A percentile compares a stretch with the other conserved stretches of the same genome.
Conservation (phyloP, 768 basidiomycete genomes). For the Boletus insuetus region DNA sequence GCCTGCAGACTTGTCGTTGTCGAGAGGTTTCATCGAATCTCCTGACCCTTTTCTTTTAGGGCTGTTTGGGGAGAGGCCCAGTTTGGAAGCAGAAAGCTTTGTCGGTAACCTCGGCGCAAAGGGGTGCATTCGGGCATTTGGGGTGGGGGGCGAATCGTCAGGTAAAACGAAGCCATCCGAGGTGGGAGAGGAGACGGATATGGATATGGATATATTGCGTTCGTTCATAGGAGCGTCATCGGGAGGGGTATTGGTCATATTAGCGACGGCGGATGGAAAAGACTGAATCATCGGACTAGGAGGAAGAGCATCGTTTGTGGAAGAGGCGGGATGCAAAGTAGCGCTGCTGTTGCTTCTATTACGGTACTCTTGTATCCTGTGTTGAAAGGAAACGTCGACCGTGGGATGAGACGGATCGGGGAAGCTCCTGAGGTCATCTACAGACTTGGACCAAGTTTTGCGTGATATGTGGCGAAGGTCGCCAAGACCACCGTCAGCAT, state of each 20-base stretch:
- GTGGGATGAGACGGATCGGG: slow-evolving; percentile 34
- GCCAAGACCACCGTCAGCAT: slow-evolving; percentile 43
- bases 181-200: slow-evolving; percentile 46
- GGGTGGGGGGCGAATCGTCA: slow-evolving; percentile 38
- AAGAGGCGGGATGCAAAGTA: slow-evolving; percentile 42
- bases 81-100: slow-evolving; percentile 57
- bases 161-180: slow-evolving; percentile 34
- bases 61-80: slow-evolving; percentile 42
- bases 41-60: slow-evolving; percentile 58
- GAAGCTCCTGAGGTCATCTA: slow-evolving; percentile 70
- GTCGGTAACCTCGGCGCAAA: slow-evolving; percentile 72
- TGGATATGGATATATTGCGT: slow-evolving; percentile 46
- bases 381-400: slow-evolving; percentile 53
- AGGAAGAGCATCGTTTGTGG: slow-evolving; percentile 24
- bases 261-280: slow-evolving; percentile 36
- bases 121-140: slow-evolving; percentile 64
- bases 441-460: slow-evolving; percentile 77
- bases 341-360: slow-evolving; percentile 56
- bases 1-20: slow-evolving; percentile 25
- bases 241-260: slow-evolving; percentile 20
- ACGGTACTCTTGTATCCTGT: slow-evolving; percentile 64
- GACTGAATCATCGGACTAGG: slow-evolving; percentile 39
- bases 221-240: slow-evolving; percentile 22
- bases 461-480: slow-evolving; percentile 70
- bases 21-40: slow-evolving; percentile 30